Conservation (phyloP, 2,329 filamentous ascomycete genomes). For the Xylaria sp. region DNA sequence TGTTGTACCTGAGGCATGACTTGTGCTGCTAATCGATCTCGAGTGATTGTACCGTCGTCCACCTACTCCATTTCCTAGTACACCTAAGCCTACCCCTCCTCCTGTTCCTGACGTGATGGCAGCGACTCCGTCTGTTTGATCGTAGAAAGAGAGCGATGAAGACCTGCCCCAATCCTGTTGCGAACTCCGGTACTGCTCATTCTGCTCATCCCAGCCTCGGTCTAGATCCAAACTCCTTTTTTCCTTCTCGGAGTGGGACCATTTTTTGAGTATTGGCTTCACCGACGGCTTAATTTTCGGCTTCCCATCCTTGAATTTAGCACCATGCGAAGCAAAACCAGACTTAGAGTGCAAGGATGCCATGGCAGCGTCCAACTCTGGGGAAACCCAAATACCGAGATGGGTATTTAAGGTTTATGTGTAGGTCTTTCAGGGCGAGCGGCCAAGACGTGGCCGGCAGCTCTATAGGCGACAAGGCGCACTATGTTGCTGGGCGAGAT, state of each 20-base stretch:
- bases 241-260: conserved; percentile 55
- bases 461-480: conserved; percentile 21
- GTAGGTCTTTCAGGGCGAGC: conserved; percentile 8
- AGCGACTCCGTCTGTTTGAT: conserved; percentile 17
- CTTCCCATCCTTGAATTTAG: conserved; percentile 51
- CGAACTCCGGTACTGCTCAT: conserved; percentile 43
- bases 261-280: conserved; percentile 68
- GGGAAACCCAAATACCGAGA: conserved; percentile 4
- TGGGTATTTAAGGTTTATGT: conserved; percentile 24
- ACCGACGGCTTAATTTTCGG: conserved; percentile 54
- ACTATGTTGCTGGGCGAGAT: conserved; percentile 23
- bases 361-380: conserved; percentile 38
- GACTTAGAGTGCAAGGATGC: conserved; percentile 44
- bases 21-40: conserved; percentile 64
- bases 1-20: conserved; percentile 62
- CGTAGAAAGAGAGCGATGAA: conserved; percentile 25
- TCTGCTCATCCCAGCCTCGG: conserved; percentile 63
- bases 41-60: conserved; percentile 58
- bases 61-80: conserved; percentile 23
- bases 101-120: background rate
- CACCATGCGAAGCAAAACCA: conserved; percentile 36
- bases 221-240: conserved; percentile 69
- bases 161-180: conserved; percentile 33
- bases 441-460: conserved; percentile 1
- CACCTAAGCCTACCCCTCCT: conserved; percentile 19